Evolutionary conservation across 2,329 filamentous ascomycete species (phyloP).

Genomic region (Phialemonium atrogriseum): DNA sequence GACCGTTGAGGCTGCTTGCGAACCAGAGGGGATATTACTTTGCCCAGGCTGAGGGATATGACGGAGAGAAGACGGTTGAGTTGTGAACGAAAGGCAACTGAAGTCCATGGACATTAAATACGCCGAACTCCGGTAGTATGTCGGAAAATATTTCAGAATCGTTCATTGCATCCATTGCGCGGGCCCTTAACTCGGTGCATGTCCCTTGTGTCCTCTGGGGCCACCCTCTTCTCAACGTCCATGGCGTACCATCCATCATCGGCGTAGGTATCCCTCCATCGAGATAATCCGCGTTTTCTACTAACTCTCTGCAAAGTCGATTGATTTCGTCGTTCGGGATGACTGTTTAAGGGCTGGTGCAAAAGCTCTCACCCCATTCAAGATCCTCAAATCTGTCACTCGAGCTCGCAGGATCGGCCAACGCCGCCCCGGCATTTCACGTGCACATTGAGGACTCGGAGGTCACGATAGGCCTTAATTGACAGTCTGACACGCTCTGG

Average conservation of each 20-base stretch:
- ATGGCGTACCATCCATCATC: constrained; percentile 15
- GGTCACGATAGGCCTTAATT: constrained; percentile 13
- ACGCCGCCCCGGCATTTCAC: constrained; percentile 12
- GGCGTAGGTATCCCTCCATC: constrained; percentile 5
- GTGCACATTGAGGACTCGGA: constrained; percentile 9
- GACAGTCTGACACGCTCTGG: constrained; percentile 16
- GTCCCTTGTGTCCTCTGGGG: constrained; percentile 16
- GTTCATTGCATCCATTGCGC: constrained; percentile 11
- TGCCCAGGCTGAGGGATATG: constrained; percentile 24
- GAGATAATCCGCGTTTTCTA: background rate
- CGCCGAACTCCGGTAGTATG: too few species aligned
- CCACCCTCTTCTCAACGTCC: constrained; percentile 13
- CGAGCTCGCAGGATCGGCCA: constrained; percentile 9
- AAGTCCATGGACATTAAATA: too few species aligned
- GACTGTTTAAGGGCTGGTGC: constrained; percentile 7
- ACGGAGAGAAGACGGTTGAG: constrained; percentile 16
- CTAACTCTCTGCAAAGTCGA: constrained; percentile 8
- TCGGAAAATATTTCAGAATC: background rate
- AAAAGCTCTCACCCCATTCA: constrained; percentile 6
- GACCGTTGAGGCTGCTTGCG: constrained; percentile 18
- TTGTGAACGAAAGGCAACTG: too few species aligned
- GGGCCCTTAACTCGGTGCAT: constrained; percentile 9
- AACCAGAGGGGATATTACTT: constrained; percentile 21
- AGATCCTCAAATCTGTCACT: constrained; percentile 7
- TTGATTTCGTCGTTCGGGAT: constrained; percentile 15